Evolutionary conservation across 2,329 filamentous ascomycete species (phyloP).

Genomic region (Lecanicillium sp.): DNA sequence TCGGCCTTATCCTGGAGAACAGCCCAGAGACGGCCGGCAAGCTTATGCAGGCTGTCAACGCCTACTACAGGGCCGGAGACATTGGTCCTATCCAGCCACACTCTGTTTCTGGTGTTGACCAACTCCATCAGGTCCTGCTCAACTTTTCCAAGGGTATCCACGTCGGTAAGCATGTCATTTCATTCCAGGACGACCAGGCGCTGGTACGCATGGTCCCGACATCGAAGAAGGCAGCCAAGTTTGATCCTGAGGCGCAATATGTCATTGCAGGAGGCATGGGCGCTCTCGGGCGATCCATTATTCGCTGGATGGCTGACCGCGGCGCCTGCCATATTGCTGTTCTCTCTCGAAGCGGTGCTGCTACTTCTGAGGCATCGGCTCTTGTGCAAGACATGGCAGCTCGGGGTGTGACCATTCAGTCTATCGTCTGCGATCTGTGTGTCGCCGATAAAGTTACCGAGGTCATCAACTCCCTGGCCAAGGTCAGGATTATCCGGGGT

Average conservation of each 20-base stretch:
- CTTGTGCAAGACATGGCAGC: conserved; percentile 18
- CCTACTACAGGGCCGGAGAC: conserved; percentile 16
- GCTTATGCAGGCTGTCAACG: conserved; percentile 20
- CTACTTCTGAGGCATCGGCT: conserved; percentile 15
- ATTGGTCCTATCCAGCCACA: conserved; percentile 17
- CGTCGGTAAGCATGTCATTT: conserved; percentile 32
- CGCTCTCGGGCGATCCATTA: conserved; percentile 22
- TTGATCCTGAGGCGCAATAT: conserved; percentile 19
- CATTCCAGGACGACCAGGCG: conserved; percentile 15
- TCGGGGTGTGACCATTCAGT: conserved; percentile 14
- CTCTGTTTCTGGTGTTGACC: conserved; percentile 16
- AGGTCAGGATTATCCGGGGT: too few species aligned
- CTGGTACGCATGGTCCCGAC: conserved; percentile 19
- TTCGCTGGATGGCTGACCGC: conserved; percentile 18
- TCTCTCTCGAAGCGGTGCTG: conserved; percentile 22
- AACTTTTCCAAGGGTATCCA: conserved; percentile 31
- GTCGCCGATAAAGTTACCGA: conserved; percentile 21
- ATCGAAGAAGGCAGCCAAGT: conserved; percentile 8
- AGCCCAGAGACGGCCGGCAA: too few species aligned
- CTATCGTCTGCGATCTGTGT: conserved; percentile 27
- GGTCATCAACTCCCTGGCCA: conserved; percentile 23
- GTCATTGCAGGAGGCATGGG: conserved; percentile 25
- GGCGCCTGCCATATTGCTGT: conserved; percentile 27
- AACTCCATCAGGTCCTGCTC: conserved; percentile 27
- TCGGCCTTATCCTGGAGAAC: too few species aligned